Evolutionary conservation across 2,329 filamentous ascomycete genomes (phyloP), one percentile per base, ranked within the genome.

Genomic region (Fusarium hainanense): DNA sequence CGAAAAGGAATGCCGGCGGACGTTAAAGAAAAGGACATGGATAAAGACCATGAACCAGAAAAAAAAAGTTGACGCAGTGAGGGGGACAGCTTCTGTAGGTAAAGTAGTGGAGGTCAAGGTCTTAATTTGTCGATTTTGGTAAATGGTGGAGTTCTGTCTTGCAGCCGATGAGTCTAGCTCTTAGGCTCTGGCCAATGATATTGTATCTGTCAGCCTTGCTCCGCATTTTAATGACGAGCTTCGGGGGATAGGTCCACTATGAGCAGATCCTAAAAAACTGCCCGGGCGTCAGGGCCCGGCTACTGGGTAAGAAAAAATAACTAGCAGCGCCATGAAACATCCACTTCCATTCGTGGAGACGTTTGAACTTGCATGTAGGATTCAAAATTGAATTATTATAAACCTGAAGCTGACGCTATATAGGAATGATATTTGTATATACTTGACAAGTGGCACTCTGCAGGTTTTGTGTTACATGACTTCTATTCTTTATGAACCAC

Each of bases 1-100:
- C 64, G 67, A 62, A 63, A 30, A 62, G 32, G 49, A 58, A 52
- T 59, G 52, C 62, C 49, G 57, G 56, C 27, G 32, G 44, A 54
- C 46, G 43, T 25, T 52, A 51, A 14, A 43, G 18, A 51, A 37
- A 18, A 34, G 23, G 34, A 28, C 18, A 52, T 37, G 18, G 49
- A 28, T n/a, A 18, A 52, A 40, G n/a, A 28, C 34, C 37, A 50
- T 25, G 49, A 52, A 52, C 23, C 13, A 21, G 23, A 13, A 21
- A 28, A 20, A 41, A 52, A 52, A 52, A 52, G 49, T 52, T 42
- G 49, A 51, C 23, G 18, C n/a, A 52, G 41, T 52, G 49, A 52
- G 49, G 49, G 49, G 49, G 27, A 25, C 34, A 42, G 41, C 34
- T 37, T n/a, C 34, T 37, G 34, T 37, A 37, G 34, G 34, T 37